Evolutionary conservation across 345 rosid genomes (phyloP), one percentile per base, ranked within the genome.

Genomic region (Nephelium lappaceum): DNA sequence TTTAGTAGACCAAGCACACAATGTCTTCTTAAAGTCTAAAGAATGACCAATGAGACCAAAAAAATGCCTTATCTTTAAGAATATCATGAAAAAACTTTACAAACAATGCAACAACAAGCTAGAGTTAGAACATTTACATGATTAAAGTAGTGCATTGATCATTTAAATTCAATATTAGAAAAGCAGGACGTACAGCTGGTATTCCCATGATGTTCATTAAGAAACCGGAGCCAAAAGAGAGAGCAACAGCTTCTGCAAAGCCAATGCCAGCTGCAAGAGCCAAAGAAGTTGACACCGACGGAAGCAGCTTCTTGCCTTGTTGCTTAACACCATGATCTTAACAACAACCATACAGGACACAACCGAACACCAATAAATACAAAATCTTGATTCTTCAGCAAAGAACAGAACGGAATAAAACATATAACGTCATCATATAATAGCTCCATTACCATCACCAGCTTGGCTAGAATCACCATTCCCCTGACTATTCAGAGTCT

Each of bases 191-290:
- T 95, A 95, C 98, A 83, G 84, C 89, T 86, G 93, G 91, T 87
- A 95, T 90, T 81, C 97, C 98, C 99, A 93, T 90, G 87, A 95
- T 81, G 86, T 87, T 92, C 94, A 93, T 77, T 77, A 94, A 82
- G 87, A 83, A 91, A 68, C 93, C 91, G 36, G 98, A 91, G 58
- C 97, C 97, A 74, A 88, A 77, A 49, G 85, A 88, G 42, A 95
- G 93, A 15, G 88, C 95, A 81, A 93, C 81, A 0, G 96, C 84
- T 85, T 95, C 98, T n/a, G 85, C 95, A 64, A 95, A 71, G 77
- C 99, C 99, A 75, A 92, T 84, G 69, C 89, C 84, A 69, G 94
- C 86, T 58, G 99, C 99, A 77, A 93, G 94, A 11, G 82, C 93
- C 78, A 95, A 81, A 6, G 99, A 92, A 21, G 98, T 87, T 16